Percentiles rank a stretch among this genome's conserved stretches.
phyloP scores from a whole-genome alignment of 139 green algal species.

The Astrephomene gubernaculifera region DNA sequence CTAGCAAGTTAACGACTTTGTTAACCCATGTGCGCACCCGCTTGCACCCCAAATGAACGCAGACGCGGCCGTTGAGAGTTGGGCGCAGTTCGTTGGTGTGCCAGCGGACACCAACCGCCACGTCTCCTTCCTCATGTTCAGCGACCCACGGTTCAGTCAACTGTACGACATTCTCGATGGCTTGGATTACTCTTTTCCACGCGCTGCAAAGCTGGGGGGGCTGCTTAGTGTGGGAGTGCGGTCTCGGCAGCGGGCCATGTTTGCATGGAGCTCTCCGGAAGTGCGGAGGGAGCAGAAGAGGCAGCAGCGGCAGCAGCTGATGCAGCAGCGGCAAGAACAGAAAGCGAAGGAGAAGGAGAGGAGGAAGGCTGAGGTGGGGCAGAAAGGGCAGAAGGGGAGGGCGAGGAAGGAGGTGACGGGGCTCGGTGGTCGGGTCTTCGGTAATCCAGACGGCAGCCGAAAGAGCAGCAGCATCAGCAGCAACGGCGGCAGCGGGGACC shows the following conservation, averaged over 20 bases:
- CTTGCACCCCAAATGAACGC: not conserved
- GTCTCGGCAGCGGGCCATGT: conserved; percentile 49
- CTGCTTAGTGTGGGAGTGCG: conserved; percentile 50
- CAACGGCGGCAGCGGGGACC: not conserved
- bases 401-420: no score
- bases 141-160: conserved; percentile 56
- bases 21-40: no score
- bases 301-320: conserved; percentile 16
- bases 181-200: conserved; percentile 62
- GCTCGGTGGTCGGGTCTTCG: no score
- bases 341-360: no score
- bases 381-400: no score
- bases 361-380: no score
- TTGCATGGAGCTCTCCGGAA: conserved; percentile 46
- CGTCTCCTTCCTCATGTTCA: conserved; percentile 53
- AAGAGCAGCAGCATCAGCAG: no score
- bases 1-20: no score
- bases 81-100: conserved; percentile 60
- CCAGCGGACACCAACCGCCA: conserved; percentile 41
- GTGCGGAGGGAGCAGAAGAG: conserved; percentile 7
- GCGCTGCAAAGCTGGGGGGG: conserved; percentile 56
- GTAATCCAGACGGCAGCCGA: no score
- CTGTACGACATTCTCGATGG: conserved; percentile 44
- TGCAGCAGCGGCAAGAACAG: not conserved
- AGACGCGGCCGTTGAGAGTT: conserved; percentile 48